Conservation (phyloP, 257 asterid genomes). For the Primulina huaijiensis region DNA sequence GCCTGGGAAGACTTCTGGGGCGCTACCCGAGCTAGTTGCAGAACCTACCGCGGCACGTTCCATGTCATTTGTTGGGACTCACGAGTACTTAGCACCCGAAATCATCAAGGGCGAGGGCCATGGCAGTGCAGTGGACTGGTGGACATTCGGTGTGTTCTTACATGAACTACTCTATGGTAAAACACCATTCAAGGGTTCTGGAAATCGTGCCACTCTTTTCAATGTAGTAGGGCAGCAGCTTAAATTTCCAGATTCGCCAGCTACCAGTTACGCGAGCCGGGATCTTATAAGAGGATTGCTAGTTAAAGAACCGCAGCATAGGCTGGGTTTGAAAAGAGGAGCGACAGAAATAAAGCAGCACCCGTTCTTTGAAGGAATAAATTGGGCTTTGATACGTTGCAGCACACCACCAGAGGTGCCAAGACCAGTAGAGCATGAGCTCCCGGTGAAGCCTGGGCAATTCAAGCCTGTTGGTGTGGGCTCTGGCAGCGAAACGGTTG, state of each 20-base stretch:
- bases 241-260: conserved; percentile 41
- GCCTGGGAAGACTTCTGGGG: neutral
- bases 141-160: conserved; percentile 49
- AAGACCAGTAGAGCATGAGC: conserved; percentile 29
- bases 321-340: conserved; percentile 41
- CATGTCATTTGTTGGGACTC: conserved; percentile 28
- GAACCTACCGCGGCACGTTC: conserved; percentile 20
- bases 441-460: conserved; percentile 21
- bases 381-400: conserved; percentile 46
- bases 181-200: conserved; percentile 30
- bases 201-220: conserved; percentile 44
- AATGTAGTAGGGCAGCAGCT: conserved; percentile 48
- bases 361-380: conserved; percentile 40
- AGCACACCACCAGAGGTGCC: conserved; percentile 45
- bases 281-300: conserved; percentile 47
- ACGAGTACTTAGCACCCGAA: conserved; percentile 47
- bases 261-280: conserved; percentile 43
- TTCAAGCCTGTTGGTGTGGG: conserved; percentile 22
- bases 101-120: conserved; percentile 54
- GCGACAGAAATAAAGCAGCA: conserved; percentile 43
- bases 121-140: conserved; percentile 55
- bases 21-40: conserved; percentile 20
- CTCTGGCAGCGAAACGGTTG: conserved; percentile 23
- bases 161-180: conserved; percentile 46
- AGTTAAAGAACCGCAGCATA: conserved; percentile 48